Percentiles rank a stretch among this genome's conserved stretches.
phyloP scores from a whole-genome alignment of 495 filamentous ascomycete species.

The Aspergillus bridgeri region DNA sequence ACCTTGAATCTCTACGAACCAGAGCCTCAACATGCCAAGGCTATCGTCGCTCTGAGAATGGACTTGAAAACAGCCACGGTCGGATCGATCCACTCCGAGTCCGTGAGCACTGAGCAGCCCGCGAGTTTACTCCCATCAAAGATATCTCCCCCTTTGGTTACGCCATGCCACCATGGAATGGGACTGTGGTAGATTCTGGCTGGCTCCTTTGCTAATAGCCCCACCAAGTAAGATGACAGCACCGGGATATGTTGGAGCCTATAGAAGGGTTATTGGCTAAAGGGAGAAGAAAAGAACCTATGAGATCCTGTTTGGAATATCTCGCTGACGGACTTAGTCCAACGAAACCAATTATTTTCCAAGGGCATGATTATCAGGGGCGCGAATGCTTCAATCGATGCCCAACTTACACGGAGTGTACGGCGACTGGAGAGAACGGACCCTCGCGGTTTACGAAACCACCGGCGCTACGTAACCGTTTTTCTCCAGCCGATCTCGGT shows the following conservation, averaged over 20 bases:
- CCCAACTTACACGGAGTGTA: background rate
- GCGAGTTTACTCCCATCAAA: background rate
- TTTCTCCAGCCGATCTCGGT: background rate
- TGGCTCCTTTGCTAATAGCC: background rate
- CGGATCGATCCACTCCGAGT: background rate
- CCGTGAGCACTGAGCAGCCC: background rate
- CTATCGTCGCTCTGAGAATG: background rate
- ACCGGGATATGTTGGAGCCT: background rate
- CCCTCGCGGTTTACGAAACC: background rate
- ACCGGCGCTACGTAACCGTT: slow-evolving; percentile 1
- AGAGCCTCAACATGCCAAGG: background rate
- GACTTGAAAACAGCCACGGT: background rate
- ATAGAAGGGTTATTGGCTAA: background rate
- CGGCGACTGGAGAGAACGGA: background rate
- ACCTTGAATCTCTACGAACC: background rate
- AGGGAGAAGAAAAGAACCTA: background rate
- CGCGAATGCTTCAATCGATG: background rate
- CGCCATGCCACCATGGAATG: background rate
- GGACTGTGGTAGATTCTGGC: background rate
- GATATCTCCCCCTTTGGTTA: background rate
- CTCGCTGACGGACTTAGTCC: background rate
- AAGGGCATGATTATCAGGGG: background rate
- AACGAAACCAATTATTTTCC: background rate
- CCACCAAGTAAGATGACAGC: background rate
- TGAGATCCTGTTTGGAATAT: background rate